Evolutionary conservation across 345 rosid species (phyloP).

Genomic region (Rhodamnia argentea): DNA sequence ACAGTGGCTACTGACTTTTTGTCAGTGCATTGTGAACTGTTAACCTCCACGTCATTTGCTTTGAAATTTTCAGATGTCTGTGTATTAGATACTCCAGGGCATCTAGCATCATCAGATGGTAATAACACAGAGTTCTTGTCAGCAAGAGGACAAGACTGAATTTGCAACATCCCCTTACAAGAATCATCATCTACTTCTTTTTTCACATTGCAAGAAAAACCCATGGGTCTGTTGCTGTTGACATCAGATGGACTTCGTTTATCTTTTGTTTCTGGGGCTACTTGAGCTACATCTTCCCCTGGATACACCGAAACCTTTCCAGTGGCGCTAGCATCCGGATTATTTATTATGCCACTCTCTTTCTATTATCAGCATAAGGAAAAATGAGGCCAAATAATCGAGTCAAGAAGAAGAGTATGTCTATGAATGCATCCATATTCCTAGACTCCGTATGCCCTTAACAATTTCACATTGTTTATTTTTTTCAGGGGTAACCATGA

Average conservation of each 20-base stretch:
- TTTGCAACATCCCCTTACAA: constrained; percentile 7
- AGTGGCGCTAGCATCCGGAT: constrained; percentile 19
- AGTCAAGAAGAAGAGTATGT: background rate
- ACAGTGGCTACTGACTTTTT: constrained; percentile 24
- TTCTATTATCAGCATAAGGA: constrained; percentile 17
- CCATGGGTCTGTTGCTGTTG: constrained; percentile 7
- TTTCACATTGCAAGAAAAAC: constrained; percentile 20
- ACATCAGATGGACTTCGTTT: constrained; percentile 17
- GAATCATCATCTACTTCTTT: constrained; percentile 22
- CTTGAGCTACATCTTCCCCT: constrained; percentile 12
- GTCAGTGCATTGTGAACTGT: constrained; percentile 25
- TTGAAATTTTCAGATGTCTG: constrained; percentile 23
- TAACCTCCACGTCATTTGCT: constrained; percentile 10
- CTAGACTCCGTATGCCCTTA: background rate
- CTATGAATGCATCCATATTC: background rate
- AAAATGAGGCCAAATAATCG: background rate
- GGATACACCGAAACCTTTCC: constrained; percentile 25
- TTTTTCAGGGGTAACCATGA: background rate
- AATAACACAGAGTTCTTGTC: background rate
- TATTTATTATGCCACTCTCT: constrained; percentile 13
- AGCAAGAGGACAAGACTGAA: constrained; percentile 14
- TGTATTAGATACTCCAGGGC: constrained; percentile 11
- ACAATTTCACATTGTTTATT: background rate
- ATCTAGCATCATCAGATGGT: constrained; percentile 20
- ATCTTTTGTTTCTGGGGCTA: constrained; percentile 19